These are phyloP conservation scores for Beauveria asiatica DNA, from an alignment of 2,329 filamentous ascomycete genomes.

Conservation along the genomic window DNA sequence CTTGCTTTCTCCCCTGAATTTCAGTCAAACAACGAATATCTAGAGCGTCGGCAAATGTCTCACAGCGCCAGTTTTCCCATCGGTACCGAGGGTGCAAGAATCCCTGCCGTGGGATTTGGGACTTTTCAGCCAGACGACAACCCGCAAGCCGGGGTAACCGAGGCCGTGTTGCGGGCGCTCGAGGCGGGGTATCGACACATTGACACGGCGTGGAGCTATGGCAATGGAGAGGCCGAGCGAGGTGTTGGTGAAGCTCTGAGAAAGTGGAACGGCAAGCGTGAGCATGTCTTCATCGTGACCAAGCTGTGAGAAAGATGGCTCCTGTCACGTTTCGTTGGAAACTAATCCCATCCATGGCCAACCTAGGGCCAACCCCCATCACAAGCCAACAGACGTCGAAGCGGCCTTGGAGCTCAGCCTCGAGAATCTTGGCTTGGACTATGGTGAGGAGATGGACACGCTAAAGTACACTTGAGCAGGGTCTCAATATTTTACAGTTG, in stretches of 20 bases:
- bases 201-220: slow-evolving; percentile 9
- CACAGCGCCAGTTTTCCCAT: background rate
- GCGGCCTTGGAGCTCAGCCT: slow-evolving; percentile 6
- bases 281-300: slow-evolving; percentile 3
- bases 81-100: background rate
- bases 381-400: background rate
- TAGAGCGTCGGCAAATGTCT: background rate
- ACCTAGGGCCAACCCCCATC: slow-evolving; percentile 4
- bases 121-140: background rate
- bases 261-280: background rate
- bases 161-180: slow-evolving; percentile 1
- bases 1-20: background rate
- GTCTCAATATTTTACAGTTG: background rate
- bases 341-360: background rate
- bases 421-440: slow-evolving; percentile 1
- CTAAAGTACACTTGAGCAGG: background rate
- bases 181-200: slow-evolving; percentile 4
- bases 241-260: slow-evolving; percentile 1
- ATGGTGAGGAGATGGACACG: background rate
- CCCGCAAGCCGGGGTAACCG: background rate
- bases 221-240: background rate
- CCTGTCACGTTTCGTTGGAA: background rate
- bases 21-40: background rate
- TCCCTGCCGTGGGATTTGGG: background rate
- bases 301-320: background rate